A percentile compares a stretch with the other conserved stretches of the same genome.
Conservation (phyloP, 805 yeast species). For the Scheffersomyces stipitis region DNA sequence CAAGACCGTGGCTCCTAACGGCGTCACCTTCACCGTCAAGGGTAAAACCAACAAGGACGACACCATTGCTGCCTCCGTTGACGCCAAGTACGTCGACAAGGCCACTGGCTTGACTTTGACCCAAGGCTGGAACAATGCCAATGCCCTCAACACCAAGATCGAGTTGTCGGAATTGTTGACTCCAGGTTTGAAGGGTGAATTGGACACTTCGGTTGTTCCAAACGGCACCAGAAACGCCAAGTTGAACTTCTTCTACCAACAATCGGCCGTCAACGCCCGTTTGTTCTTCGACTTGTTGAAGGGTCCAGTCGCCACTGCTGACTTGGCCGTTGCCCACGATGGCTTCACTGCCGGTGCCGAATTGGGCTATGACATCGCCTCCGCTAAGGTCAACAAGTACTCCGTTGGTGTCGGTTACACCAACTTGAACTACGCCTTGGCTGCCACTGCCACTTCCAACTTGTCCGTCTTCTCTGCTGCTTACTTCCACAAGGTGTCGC, state of each 20-base stretch:
- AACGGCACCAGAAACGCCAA: conserved; percentile 81
- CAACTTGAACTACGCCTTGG: conserved; percentile 81
- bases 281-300: conserved; percentile 92
- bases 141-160: conserved; percentile 86
- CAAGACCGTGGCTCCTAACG: conserved; percentile 93
- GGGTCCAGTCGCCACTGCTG: conserved; percentile 95
- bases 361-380: conserved; percentile 91
- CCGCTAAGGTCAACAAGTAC: conserved; percentile 91
- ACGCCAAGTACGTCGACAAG: conserved; percentile 91
- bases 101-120: conserved; percentile 88
- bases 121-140: conserved; percentile 97
- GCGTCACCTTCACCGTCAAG: conserved; percentile 91
- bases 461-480: conserved; percentile 90
- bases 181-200: conserved; percentile 92
- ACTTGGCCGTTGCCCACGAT: conserved; percentile 90
- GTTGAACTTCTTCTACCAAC: conserved; percentile 86
- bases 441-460: conserved; percentile 82
- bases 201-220: conserved; percentile 86
- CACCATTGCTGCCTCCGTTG: conserved; percentile 83
- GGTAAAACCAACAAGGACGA: conserved; percentile 83
- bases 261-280: conserved; percentile 90
- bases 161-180: conserved; percentile 90
- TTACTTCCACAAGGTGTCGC: conserved; percentile 93
- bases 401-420: conserved; percentile 92
- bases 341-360: conserved; percentile 97